Evolutionary conservation across 805 yeast species (phyloP).

Genomic region (Tetrapisispora taiwanensis): DNA sequence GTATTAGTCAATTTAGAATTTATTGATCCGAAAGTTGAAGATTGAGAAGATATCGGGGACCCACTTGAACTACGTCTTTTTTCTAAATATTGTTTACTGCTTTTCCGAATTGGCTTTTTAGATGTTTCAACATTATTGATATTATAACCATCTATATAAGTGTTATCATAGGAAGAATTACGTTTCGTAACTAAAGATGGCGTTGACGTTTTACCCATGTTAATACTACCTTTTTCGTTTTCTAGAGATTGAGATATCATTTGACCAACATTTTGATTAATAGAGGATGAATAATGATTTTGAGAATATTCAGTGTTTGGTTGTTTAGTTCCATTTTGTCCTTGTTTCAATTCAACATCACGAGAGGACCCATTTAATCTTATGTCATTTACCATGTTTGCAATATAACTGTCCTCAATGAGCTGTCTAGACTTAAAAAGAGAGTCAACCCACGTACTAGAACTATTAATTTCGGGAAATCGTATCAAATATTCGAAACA

Average conservation of each 20-base stretch:
- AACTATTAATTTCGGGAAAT: constrained; percentile 37
- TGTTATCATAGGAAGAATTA: neutral
- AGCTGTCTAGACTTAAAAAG: constrained; percentile 55
- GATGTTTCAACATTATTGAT: neutral
- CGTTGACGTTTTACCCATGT: no score
- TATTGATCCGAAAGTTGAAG: constrained; percentile 3
- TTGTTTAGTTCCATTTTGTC: no score
- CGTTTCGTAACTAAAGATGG: neutral
- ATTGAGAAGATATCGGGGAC: neutral
- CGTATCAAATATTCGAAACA: constrained; percentile 14
- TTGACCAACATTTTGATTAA: no score
- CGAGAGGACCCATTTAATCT: neutral
- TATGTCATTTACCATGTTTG: neutral
- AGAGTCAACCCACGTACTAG: constrained; percentile 60
- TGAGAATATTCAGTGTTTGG: no score
- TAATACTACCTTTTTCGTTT: no score
- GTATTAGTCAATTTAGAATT: neutral
- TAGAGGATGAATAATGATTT: no score
- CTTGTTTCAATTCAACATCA: no score
- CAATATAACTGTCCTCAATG: constrained; percentile 14
- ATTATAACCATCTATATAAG: neutral
- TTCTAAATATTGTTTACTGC: neutral
- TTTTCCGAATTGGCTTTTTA: neutral
- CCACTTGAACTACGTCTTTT: neutral
- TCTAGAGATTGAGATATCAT: no score